Conservation (phyloP, 2,329 filamentous ascomycete genomes). For the Alternaria atra region DNA sequence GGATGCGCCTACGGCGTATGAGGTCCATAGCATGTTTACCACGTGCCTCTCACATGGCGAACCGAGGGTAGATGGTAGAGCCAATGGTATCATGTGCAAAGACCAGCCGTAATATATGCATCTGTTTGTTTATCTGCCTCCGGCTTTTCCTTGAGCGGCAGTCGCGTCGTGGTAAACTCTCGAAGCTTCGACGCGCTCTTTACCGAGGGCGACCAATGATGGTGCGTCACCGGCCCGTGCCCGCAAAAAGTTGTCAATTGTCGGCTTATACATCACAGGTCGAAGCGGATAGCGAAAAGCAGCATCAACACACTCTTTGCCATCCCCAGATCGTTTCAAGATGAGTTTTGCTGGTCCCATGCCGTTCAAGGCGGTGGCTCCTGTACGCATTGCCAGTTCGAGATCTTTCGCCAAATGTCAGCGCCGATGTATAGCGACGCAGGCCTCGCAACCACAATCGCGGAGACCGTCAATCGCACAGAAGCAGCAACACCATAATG, state of each 20-base stretch:
- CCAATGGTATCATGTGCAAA: neutral
- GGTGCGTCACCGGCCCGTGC: conserved; percentile 21
- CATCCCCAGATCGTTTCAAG: conserved; percentile 14
- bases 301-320: conserved; percentile 27
- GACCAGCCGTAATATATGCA: conserved; percentile 3
- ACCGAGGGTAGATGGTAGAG: neutral
- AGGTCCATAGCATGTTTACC: neutral
- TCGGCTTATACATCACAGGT: conserved; percentile 9
- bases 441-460: conserved; percentile 36
- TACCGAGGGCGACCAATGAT: conserved; percentile 18
- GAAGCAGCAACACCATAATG: conserved; percentile 33
- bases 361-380: conserved; percentile 44
- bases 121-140: neutral
- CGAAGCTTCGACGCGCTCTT: conserved; percentile 20
- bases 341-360: conserved; percentile 50
- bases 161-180: conserved; percentile 17
- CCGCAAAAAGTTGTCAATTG: conserved; percentile 27
- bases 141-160: neutral
- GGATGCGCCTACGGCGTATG: conserved; percentile 3
- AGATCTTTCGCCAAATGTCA: conserved; percentile 43
- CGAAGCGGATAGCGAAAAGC: conserved; percentile 8
- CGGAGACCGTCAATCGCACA: conserved; percentile 34
- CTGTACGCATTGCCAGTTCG: conserved; percentile 40
- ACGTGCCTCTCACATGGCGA: neutral
- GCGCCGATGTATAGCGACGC: conserved; percentile 39